These are phyloP conservation scores for Heimioporus sp. DNA, from an alignment of 768 basidiomycete species.

Conservation along the genomic window DNA sequence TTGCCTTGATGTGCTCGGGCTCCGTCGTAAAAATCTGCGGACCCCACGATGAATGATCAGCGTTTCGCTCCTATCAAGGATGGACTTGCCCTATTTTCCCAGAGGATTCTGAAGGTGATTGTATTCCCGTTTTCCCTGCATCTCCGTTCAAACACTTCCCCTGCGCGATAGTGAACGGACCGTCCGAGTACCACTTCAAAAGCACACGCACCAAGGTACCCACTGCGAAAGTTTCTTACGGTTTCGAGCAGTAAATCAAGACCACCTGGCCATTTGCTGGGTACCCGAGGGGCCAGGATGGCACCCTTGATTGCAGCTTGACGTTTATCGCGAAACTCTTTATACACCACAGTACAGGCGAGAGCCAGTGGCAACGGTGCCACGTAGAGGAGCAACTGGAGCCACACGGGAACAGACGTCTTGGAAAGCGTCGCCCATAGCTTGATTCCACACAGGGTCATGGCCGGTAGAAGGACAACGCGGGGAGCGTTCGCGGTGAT, in stretches of 20 bases:
- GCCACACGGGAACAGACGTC: slow-evolving; percentile 13
- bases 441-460: slow-evolving; percentile 14
- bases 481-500: slow-evolving; percentile 25
- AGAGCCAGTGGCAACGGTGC: slow-evolving; percentile 26
- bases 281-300: slow-evolving; percentile 31
- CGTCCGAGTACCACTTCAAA: background rate
- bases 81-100: slow-evolving; percentile 35
- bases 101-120: slow-evolving; percentile 34
- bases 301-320: slow-evolving; percentile 25
- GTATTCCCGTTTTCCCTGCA: slow-evolving; percentile 30
- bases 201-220: slow-evolving; percentile 28
- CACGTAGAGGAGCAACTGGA: slow-evolving; percentile 13
- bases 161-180: slow-evolving; percentile 15
- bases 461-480: slow-evolving; percentile 15
- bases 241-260: slow-evolving; percentile 30
- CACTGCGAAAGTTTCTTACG: slow-evolving; percentile 22
- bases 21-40: slow-evolving; percentile 44
- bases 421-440: slow-evolving; percentile 8
- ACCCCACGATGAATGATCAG: background rate
- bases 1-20: slow-evolving; percentile 46
- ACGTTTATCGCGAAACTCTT: slow-evolving; percentile 11
- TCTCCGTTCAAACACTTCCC: slow-evolving; percentile 24
- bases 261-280: slow-evolving; percentile 36
- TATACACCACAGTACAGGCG: slow-evolving; percentile 9
- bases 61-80: background rate